Evolutionary conservation across 345 rosid species (phyloP).

Genomic region (Eucalyptus grandis): DNA sequence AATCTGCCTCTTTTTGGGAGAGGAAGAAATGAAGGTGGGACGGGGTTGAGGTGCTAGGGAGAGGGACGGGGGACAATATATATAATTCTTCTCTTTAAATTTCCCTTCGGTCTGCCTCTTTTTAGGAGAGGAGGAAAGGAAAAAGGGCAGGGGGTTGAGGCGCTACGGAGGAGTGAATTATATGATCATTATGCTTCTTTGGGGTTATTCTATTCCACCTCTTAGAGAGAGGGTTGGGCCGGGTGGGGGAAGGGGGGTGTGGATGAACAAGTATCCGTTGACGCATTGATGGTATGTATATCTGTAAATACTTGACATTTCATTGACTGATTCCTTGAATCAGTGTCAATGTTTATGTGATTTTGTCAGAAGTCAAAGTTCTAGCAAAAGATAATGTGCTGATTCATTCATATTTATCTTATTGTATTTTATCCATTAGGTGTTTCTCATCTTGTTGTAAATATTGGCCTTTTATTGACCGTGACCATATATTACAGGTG

Average conservation of each 20-base stretch:
- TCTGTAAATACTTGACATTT: not conserved
- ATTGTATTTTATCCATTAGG: not conserved
- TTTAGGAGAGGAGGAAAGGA: not conserved
- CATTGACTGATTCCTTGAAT: not conserved
- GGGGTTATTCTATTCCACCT: not conserved
- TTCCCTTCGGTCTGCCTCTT: not conserved
- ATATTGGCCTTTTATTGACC: not conserved
- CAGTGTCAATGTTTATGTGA: not conserved
- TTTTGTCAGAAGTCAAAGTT: not conserved
- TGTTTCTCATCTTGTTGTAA: not conserved
- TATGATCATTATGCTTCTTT: not conserved
- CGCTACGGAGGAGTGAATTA: not conserved
- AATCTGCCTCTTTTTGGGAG: not conserved
- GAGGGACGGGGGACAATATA: not conserved
- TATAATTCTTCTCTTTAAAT: not conserved
- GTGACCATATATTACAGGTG: slow-evolving; percentile 34
- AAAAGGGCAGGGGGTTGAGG: not conserved
- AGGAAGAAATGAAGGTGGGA: not conserved
- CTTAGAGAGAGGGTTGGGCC: no score
- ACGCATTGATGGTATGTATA: not conserved
- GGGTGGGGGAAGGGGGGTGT: not conserved
- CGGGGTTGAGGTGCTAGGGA: not conserved
- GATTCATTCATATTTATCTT: not conserved
- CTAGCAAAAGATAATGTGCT: not conserved
- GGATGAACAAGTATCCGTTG: not conserved